Base-by-base conservation (phyloP, 2,329 filamentous ascomycete genomes). In the Canariomyces notabilis region DNA sequence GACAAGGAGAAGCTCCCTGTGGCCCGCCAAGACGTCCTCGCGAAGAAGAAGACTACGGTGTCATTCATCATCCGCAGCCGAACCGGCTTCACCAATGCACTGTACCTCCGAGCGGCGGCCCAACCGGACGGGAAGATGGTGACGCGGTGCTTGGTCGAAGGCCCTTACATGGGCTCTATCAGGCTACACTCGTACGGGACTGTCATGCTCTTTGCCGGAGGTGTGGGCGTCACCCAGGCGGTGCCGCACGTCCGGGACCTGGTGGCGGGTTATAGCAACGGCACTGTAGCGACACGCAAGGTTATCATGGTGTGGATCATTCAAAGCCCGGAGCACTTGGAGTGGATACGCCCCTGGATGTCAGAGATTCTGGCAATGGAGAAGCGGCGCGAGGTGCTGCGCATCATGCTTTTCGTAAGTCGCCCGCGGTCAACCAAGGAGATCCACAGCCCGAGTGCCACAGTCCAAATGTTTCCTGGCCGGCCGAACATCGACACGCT, bases 331-430 rank as follows among this genome's bases (percentile, higher is more conserved):
- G 86, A 89, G 68, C 85, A 89, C 63, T 74, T 90, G 22, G 85
- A 90, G 64, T 90, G 85, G 85, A 89, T 89, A 61, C 76, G 85
- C 37, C 83, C 84, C 6, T 89, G 85, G 84, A 89, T 90, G 86
- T 89, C 85, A 3, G 76, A 83, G 59, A 88, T 89, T 51, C 72
- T 89, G 32, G 77, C 79, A 48, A 85, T 89, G 81, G 83, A 87
- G 47, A 79, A 76, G 63, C 79, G 85, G 40, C 77, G 86, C 46
- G 85, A 89, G 49, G 76, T 85, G 42, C 73, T 90, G 44, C 81
- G 83, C 55, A 86, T 90, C 64, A 79, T 88, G 69, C 77, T 90
- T 44, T 90, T 89, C 63, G 83, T 90, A 57, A 87, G 82, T 54
- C 73, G 85, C 47, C 85, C 84, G 5, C 74, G 83, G 33, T 85